These are phyloP conservation scores for Hymenoscyphus linearis DNA, from an alignment of 2,329 filamentous ascomycete species.

Conservation along the genomic window DNA sequence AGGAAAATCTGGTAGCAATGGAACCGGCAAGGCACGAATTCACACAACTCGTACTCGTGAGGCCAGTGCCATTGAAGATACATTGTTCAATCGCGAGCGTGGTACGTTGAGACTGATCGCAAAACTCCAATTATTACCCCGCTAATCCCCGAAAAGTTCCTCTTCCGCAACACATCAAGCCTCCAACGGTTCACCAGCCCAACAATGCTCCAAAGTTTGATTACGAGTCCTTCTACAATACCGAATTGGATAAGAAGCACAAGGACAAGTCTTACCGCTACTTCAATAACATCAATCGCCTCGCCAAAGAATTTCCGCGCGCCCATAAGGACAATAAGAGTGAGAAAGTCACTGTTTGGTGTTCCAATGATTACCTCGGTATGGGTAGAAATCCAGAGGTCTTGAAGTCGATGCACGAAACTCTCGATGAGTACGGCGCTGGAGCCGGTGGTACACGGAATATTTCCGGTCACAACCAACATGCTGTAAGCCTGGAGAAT, in stretches of 20 bases:
- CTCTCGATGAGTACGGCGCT: conserved; percentile 88
- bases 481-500: conserved; percentile 78
- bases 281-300: conserved; percentile 99
- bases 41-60: conserved; percentile 76
- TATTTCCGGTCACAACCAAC: conserved; percentile 95
- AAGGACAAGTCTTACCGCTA: conserved; percentile 99
- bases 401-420: conserved; percentile 87
- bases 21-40: conserved; percentile 63
- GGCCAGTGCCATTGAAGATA: conserved; percentile 68
- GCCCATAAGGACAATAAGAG: conserved; percentile 82
- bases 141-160: conserved; percentile 22
- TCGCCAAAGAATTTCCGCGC: conserved; percentile 92
- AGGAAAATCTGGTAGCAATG: conserved; percentile 37
- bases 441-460: conserved; percentile 95
- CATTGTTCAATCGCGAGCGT: conserved; percentile 44
- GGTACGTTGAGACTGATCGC: conserved; percentile 42
- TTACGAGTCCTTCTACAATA: conserved; percentile 83
- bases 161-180: conserved; percentile 22
- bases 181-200: conserved; percentile 18
- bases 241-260: conserved; percentile 95
- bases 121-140: conserved; percentile 10
- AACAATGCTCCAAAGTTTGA: conserved; percentile 62
- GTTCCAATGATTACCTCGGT: conserved; percentile 96
- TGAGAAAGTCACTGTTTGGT: conserved; percentile 94
- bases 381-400: conserved; percentile 92